Percentiles rank a stretch among this genome's conserved stretches.
These are phyloP conservation scores for Phaffia australis DNA, from an alignment of 768 basidiomycete species.

Conservation along the genomic window DNA sequence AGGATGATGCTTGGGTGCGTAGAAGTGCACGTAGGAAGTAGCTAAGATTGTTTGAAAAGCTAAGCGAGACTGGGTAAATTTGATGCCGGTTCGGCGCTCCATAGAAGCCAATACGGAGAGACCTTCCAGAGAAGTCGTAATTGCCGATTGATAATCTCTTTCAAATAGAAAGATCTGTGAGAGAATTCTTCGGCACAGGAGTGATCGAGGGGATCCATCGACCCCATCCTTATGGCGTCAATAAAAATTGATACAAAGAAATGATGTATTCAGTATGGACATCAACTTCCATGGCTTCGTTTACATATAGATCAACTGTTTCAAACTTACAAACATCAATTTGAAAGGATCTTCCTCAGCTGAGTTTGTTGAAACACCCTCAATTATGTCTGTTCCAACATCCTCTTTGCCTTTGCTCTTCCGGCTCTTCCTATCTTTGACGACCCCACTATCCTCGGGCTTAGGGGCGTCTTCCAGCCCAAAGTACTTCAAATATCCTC, in stretches of 20 bases:
- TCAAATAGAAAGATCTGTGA: conserved; percentile 21
- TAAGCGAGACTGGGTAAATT: conserved; percentile 8
- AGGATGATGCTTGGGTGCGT: conserved; percentile 77
- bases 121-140: conserved; percentile 16
- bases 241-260: background rate
- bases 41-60: conserved; percentile 58
- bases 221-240: conserved; percentile 10
- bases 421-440: conserved; percentile 38
- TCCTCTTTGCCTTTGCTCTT: conserved; percentile 39
- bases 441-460: background rate
- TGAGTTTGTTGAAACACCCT: conserved; percentile 23
- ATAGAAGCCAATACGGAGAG: conserved; percentile 8
- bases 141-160: conserved; percentile 16
- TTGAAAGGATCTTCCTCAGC: conserved; percentile 15
- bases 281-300: background rate
- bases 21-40: conserved; percentile 68
- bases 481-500: conserved; percentile 58
- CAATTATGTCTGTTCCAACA: conserved; percentile 24
- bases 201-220: conserved; percentile 12
- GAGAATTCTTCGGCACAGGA: conserved; percentile 21
- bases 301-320: background rate
- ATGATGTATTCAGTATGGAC: background rate
- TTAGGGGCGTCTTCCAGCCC: conserved; percentile 34
- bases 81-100: conserved; percentile 4
- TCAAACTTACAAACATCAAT: conserved; percentile 9